These are phyloP conservation scores for Pleurotus djamor DNA, from an alignment of 768 basidiomycete genomes.

Conservation along the genomic window DNA sequence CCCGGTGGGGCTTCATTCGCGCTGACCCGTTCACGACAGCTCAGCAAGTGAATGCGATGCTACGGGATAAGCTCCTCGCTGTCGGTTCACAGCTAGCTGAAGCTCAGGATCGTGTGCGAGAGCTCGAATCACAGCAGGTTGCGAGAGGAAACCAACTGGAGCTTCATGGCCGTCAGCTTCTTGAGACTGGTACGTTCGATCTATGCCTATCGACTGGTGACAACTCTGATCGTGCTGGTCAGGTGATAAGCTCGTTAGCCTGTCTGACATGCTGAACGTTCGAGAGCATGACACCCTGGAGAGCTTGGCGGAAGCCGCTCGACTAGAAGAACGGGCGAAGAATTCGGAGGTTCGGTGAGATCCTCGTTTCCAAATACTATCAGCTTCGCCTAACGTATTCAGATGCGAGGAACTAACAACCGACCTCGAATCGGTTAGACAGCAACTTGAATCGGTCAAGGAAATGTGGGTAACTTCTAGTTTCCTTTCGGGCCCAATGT, in stretches of 20 bases:
- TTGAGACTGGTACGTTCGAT: constrained; percentile 2
- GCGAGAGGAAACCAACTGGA: neutral
- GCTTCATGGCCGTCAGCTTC: neutral
- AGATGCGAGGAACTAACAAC: neutral
- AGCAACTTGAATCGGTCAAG: neutral
- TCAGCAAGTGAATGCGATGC: constrained; percentile 10
- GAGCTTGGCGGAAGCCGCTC: constrained; percentile 1
- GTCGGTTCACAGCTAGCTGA: constrained; percentile 9
- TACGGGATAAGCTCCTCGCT: constrained; percentile 9
- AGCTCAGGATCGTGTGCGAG: constrained; percentile 8
- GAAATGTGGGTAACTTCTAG: neutral
- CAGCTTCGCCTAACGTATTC: neutral
- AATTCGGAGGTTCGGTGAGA: constrained; percentile 1
- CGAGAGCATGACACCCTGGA: neutral
- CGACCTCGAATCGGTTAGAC: neutral
- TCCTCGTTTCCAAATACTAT: neutral
- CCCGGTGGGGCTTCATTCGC: neutral
- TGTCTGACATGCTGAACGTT: neutral
- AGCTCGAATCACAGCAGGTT: constrained; percentile 11
- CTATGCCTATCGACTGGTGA: neutral
- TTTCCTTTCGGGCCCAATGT: neutral
- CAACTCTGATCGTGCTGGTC: neutral
- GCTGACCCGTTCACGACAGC: neutral
- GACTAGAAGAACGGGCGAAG: neutral
- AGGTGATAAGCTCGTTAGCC: neutral